Base-by-base conservation (phyloP, 306 rosid genomes). In the Rosa multiflora region DNA sequence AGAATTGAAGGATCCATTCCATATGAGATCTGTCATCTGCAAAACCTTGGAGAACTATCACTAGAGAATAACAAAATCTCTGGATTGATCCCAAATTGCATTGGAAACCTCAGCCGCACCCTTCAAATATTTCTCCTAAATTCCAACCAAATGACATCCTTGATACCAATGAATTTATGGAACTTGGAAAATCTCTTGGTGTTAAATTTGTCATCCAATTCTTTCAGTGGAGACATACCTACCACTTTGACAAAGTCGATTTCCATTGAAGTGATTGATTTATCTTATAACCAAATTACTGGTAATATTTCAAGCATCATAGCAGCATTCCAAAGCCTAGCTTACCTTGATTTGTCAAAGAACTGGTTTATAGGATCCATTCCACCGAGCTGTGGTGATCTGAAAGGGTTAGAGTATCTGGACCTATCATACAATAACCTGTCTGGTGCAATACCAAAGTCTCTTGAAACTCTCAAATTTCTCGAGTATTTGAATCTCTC, bases 51-150 rank as follows among this genome's bases (percentile, higher is more conserved):
- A 46, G 67, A 70, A 44, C 26, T 86, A 17, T 21, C 40, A 15
- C 49, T 83, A 64, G 46, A 59, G 32, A 47, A 70, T 17, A 86
- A 86, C 56, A 67, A 13, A 44, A 62, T 83, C 51, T 78, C 67
- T 56, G 85, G 87, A 32, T 18, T n/a, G 62, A 26, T 86, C 11
- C 84, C 84, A 7, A 70, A 4, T 67, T 68, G 52, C 73, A 43
- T 68, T 1, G 73, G 73, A 43, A 68, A 43, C 52, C 73, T 68
- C 52, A 68, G 58, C 21, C 58, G 2, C 58, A 15, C 8, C 73
- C 73, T 68, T 68, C 73, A 43, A 43, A n/a, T 0, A 59, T 39
- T 76, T 70, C 13, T 76, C 69, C 73, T 49, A n/a, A 43, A 43
- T 43, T 68, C 35, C 18, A 68, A 68, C 37, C 23, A 9, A n/a